A percentile compares a stretch with the other conserved stretches of the same genome.
Conservation (phyloP, 164 flowering plant species). For the Stephania japonica region DNA sequence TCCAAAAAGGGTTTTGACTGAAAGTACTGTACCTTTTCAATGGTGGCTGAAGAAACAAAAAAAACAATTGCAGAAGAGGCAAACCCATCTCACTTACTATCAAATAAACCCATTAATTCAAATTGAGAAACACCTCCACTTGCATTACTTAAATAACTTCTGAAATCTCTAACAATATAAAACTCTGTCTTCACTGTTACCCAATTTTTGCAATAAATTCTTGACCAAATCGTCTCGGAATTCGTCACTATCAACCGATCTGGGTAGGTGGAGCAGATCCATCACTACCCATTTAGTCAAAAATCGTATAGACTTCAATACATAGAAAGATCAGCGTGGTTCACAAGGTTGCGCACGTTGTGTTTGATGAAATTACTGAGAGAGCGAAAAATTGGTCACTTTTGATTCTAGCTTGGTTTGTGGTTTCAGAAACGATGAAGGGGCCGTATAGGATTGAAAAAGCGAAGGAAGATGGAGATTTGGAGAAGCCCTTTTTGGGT, state of each 20-base stretch:
- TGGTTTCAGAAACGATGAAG: not conserved
- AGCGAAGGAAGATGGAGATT: conserved; percentile 7
- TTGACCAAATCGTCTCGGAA: not conserved
- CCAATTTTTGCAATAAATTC: not conserved
- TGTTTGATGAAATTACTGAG: not conserved
- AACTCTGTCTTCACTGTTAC: not conserved
- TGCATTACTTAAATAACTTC: not conserved
- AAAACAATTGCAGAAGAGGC: not conserved
- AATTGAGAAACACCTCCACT: not conserved
- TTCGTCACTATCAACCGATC: not conserved
- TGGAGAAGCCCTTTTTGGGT: conserved; percentile 1
- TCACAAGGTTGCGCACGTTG: not conserved
- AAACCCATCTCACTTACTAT: not conserved
- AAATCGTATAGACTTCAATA: not conserved
- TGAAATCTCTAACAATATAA: not conserved
- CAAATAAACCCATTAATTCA: not conserved
- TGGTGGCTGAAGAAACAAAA: not conserved
- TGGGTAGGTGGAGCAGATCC: not conserved
- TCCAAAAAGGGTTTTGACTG: not conserved
- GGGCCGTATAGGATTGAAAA: conserved; percentile 8
- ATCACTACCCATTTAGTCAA: not conserved
- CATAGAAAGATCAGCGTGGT: not conserved
- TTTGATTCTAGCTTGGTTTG: not conserved
- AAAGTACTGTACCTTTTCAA: not conserved
- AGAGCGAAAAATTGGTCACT: not conserved